These are phyloP conservation scores for Xylaria curta DNA, from an alignment of 495 filamentous ascomycete genomes.

Conservation along the genomic window DNA sequence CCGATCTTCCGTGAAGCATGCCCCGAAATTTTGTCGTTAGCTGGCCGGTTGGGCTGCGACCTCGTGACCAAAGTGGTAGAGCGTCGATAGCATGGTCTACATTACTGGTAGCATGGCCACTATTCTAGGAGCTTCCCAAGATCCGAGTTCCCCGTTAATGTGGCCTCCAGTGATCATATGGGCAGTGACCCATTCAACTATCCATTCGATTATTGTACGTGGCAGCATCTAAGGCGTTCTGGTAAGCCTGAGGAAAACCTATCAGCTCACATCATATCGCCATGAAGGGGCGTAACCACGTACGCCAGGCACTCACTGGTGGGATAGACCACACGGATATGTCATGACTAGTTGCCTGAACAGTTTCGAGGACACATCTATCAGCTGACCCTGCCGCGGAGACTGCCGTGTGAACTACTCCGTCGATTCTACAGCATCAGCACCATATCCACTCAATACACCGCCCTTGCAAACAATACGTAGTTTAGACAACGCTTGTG, in stretches of 20 bases:
- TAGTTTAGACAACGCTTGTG: neutral
- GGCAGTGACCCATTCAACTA: neutral
- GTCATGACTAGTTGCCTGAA: neutral
- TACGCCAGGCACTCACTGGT: neutral
- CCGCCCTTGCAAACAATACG: neutral
- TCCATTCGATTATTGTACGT: neutral
- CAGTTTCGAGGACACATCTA: neutral
- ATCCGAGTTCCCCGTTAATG: neutral
- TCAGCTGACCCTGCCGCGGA: neutral
- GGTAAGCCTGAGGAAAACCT: neutral
- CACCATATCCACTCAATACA: too few species aligned
- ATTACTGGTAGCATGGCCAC: neutral
- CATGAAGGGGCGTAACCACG: neutral
- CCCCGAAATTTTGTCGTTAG: neutral
- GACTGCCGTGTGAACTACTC: too few species aligned
- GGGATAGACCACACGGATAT: neutral
- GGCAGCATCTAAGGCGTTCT: neutral
- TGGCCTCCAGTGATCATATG: neutral
- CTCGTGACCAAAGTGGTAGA: slow-evolving; percentile 4
- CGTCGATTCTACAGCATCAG: too few species aligned
- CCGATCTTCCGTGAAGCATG: neutral
- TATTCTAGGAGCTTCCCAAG: neutral
- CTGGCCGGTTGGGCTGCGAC: slow-evolving; percentile 19
- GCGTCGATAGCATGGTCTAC: slow-evolving; percentile 5
- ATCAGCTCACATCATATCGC: neutral